Evolutionary conservation across 768 basidiomycete species (phyloP), one percentile per base, ranked within the genome.

Genomic region (Clavulina sp.): DNA sequence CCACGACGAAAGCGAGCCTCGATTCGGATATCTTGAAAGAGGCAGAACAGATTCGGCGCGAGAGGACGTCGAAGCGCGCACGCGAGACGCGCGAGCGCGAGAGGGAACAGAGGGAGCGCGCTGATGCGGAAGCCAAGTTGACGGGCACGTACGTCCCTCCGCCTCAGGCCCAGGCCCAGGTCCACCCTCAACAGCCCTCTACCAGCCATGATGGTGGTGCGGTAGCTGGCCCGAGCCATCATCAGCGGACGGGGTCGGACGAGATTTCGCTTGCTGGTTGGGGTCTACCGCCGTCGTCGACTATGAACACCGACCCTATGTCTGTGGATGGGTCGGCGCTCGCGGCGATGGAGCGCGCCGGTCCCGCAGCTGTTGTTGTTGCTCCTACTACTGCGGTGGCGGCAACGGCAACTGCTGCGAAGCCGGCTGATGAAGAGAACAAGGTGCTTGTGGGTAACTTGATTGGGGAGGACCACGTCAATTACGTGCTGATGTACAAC

Each of bases 401-500:
- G 24, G n/a, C 16, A 2, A 26, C 21, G 30, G 48, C 46, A 16
- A 31, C 48, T 16, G 47, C 32, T 19, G 4, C 80, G 78, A 51
- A 54, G 29, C 41, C 38, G 4, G 46, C 21, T 3, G 34, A 43
- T 9, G 50, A 52, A 34, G 44, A 53, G 41, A 68, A 74, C 28
- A 67, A 63, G 50, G 80, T 81, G 3, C 67, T 92, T 9, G 86
- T 96, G 0, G 95, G 95, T 0, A 97, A 97, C 64, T 68, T 97
- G 58, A 95, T 99, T 57, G 87, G 89, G n/a, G 92, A 96, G 64
- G 93, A 80, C 60, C 95, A 99, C 66, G 92, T 84, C 65, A 99
- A 99, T 69, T 99, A 96, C 59, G 86, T 97, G 53, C 69, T 99
- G 61, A 97, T 97, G 95, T 99, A 97, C 70, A 97, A 99, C 70